Evolutionary conservation across 2,329 filamentous ascomycete genomes (phyloP), one percentile per base, ranked within the genome.

Genomic region (Claviceps sp.): DNA sequence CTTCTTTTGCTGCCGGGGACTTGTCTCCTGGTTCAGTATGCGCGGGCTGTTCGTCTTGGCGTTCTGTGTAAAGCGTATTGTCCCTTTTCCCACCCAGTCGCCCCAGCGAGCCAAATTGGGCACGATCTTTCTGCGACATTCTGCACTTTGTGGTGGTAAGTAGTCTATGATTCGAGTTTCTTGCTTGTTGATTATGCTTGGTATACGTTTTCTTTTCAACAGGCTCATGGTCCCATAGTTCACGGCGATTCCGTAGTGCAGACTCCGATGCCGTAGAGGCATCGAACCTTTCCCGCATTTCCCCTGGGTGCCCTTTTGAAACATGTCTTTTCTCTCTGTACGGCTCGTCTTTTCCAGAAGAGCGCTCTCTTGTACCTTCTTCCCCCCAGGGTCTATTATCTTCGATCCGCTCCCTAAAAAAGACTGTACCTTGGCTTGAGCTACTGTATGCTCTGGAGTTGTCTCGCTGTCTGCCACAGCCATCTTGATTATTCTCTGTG

Each of bases 21-120:
- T 34, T 46, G 5, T 45, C 11, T 20, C 43, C 22, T 14, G 9
- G 11, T 29, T 26, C 34, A 38, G 9, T 16, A 39, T 46, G 42
- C 22, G 34, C 5, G 22, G 16, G 43, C 43, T 40, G 51, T 6
- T 38, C 11, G 47, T n/a, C 36, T 23, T 44, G 26, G 9, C 29
- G 16, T 16, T 40, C 17, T 34, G 39, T 45, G 49, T 47, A 50
- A 47, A 47, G 51, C 49, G 58, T 47, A 37, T 57, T 56, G 50
- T 50, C 49, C 51, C 57, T 55, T 50, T 58, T 54, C 29, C 54
- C 29, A 48, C 48, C 50, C 50, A 52, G 5, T 50, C 50, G 44
- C 52, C 44, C 52, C 46, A 52, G 29, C 29, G 29, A 4, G 29
- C 29, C 29, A 34, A 34, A 17, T 45, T 42, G 22, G 42, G 50